Evolutionary conservation across 2,329 filamentous ascomycete genomes (phyloP).

Genomic region (Claviceps sp.): DNA sequence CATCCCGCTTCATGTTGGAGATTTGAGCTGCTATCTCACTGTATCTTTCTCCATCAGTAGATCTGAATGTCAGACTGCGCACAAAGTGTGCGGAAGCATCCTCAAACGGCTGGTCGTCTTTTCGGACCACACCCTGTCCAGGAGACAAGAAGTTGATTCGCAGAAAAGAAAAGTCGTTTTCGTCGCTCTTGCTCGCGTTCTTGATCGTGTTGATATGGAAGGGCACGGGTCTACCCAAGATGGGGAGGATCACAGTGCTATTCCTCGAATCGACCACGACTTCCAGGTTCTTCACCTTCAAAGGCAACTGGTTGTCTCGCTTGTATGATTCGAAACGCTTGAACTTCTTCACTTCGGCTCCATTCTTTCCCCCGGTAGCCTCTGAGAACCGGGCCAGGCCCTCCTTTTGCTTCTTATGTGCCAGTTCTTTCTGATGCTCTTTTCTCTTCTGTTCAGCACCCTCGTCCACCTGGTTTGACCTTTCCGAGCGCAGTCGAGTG

Average conservation of each 20-base stretch:
- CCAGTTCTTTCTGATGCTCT: constrained; percentile 83
- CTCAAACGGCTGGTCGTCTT: constrained; percentile 96
- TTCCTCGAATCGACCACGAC: constrained; percentile 89
- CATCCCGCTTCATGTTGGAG: constrained; percentile 88
- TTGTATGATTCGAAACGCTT: constrained; percentile 99
- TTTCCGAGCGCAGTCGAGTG: constrained; percentile 81
- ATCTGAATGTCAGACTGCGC: constrained; percentile 87
- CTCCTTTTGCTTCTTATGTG: constrained; percentile 77
- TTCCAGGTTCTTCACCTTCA: constrained; percentile 68
- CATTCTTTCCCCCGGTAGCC: constrained; percentile 71
- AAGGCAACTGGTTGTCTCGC: constrained; percentile 84
- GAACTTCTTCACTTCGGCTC: constrained; percentile 92
- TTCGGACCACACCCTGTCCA: constrained; percentile 90
- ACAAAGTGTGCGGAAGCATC: constrained; percentile 93
- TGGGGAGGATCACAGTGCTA: constrained; percentile 78
- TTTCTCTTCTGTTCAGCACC: constrained; percentile 77
- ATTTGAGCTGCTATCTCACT: constrained; percentile 87
- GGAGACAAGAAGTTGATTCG: constrained; percentile 96
- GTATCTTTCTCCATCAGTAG: constrained; percentile 76
- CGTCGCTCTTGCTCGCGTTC: constrained; percentile 94
- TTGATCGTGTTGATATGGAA: constrained; percentile 98
- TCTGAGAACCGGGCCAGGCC: constrained; percentile 78
- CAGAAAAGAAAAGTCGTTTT: constrained; percentile 85
- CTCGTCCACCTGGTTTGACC: constrained; percentile 76
- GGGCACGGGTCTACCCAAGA: constrained; percentile 93